phyloP scores from a whole-genome alignment of 306 rosid genomes.

The Vachellia pachyceras region DNA sequence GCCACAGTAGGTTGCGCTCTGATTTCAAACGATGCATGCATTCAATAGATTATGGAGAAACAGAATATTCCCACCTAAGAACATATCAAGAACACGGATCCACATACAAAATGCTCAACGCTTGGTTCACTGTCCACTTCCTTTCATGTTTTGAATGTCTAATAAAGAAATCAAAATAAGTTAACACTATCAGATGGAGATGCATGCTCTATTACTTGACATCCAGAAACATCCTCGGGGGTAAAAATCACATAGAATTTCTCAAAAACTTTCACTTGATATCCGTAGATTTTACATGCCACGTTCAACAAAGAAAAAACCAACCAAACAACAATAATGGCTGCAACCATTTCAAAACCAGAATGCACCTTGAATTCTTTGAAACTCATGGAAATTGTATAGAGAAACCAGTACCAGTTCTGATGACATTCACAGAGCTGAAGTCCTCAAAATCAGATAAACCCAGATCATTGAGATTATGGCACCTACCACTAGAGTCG shows the following conservation, averaged over 20 bases:
- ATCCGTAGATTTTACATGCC: conserved; percentile 6
- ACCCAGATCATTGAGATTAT: conserved; percentile 49
- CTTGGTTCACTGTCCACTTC: not conserved
- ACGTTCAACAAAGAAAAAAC: conserved; percentile 25
- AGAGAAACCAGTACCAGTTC: conserved; percentile 67
- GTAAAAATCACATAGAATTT: not conserved
- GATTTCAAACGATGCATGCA: not conserved
- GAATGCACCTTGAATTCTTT: conserved; percentile 42
- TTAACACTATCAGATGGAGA: not conserved
- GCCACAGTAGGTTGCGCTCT: not conserved
- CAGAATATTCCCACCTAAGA: not conserved
- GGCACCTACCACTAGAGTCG: conserved; percentile 48
- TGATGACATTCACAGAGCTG: conserved; percentile 54
- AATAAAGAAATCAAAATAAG: too few relatives aligned
- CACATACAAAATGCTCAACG: not conserved
- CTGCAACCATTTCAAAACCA: conserved; percentile 26
- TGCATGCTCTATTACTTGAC: not conserved
- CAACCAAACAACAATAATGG: conserved; percentile 12
- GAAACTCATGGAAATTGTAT: conserved; percentile 64
- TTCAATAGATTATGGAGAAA: not conserved
- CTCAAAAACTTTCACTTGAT: not conserved
- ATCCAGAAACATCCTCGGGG: not conserved
- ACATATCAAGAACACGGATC: not conserved
- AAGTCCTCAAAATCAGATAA: conserved; percentile 83
- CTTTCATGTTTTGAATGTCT: not conserved